Evolutionary conservation across 805 yeast species (phyloP).

Genomic region (Starmerella stigmatis): DNA sequence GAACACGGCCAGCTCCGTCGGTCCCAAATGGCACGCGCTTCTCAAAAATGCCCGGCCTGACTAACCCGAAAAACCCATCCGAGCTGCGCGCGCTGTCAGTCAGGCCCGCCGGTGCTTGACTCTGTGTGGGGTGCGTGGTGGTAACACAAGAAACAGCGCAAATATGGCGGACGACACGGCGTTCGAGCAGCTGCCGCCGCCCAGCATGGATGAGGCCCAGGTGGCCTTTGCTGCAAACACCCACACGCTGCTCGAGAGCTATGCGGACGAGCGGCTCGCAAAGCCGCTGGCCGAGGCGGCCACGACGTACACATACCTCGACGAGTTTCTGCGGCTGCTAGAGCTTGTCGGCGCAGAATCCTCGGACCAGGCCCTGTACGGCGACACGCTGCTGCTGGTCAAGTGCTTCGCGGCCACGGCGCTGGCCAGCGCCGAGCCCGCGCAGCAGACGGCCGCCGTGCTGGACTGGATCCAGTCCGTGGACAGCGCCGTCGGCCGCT

Average conservation of each 20-base stretch:
- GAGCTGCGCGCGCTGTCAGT: no score
- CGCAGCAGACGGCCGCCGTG: slow-evolving; percentile 2
- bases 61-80: no score
- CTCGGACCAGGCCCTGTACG: slow-evolving; percentile 10
- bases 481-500: slow-evolving; percentile 9
- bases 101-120: no score
- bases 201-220: slow-evolving; percentile 9
- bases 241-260: slow-evolving; percentile 17
- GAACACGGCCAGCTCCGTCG: neutral
- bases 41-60: neutral
- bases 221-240: slow-evolving; percentile 10
- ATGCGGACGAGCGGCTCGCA: slow-evolving; percentile 13
- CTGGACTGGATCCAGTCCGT: slow-evolving; percentile 12
- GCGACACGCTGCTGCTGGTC: slow-evolving; percentile 16
- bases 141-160: no score
- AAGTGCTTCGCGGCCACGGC: slow-evolving; percentile 14
- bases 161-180: neutral
- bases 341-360: neutral
- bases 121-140: no score
- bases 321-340: slow-evolving; percentile 9
- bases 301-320: slow-evolving; percentile 10
- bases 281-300: slow-evolving; percentile 14
- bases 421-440: slow-evolving; percentile 3
- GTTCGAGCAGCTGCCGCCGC: slow-evolving; percentile 1
- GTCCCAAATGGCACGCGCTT: neutral